Evolutionary conservation across 1,284 basidiomycete genomes (phyloP).

Genomic region (Sphaerobolus stellatus): DNA sequence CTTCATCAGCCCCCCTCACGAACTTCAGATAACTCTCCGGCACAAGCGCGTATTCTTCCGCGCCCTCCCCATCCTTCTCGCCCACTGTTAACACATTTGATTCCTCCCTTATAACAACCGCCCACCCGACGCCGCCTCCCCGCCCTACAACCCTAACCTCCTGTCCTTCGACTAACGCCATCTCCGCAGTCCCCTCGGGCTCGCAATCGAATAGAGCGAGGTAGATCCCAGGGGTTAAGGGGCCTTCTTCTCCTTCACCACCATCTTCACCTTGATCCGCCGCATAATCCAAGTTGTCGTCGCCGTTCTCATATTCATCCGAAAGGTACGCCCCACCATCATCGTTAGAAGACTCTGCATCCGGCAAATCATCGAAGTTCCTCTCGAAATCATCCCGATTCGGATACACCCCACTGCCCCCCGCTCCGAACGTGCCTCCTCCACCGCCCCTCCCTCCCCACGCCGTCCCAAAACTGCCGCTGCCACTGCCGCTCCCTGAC

Average conservation of each 20-base stretch:
- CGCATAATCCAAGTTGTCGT: conserved; percentile 26
- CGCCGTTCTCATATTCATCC: conserved; percentile 20
- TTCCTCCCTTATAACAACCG: conserved; percentile 50
- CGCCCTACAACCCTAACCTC: conserved; percentile 63
- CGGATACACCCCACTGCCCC: neutral
- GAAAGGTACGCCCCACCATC: too few species aligned
- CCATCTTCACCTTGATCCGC: conserved; percentile 28
- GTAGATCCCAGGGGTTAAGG: conserved; percentile 63
- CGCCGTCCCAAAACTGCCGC: too few species aligned
- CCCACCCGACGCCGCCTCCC: conserved; percentile 75
- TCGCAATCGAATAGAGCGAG: conserved; percentile 70
- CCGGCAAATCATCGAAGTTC: neutral
- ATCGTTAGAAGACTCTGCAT: too few species aligned
- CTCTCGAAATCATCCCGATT: neutral
- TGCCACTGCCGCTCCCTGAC: conserved; percentile 11
- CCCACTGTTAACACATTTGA: conserved; percentile 12
- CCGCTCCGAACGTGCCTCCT: neutral
- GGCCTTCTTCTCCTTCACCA: conserved; percentile 34
- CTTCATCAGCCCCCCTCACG: conserved; percentile 36
- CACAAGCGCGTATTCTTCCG: conserved; percentile 52
- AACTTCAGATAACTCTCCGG: conserved; percentile 67
- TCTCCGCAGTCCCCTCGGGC: conserved; percentile 73
- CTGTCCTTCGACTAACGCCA: conserved; percentile 71
- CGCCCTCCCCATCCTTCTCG: conserved; percentile 22
- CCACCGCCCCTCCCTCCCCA: conserved; percentile 10